These are phyloP conservation scores for Parietichytrium sp. DNA, from an alignment of 108 stramenopile species.

Conservation along the genomic window DNA sequence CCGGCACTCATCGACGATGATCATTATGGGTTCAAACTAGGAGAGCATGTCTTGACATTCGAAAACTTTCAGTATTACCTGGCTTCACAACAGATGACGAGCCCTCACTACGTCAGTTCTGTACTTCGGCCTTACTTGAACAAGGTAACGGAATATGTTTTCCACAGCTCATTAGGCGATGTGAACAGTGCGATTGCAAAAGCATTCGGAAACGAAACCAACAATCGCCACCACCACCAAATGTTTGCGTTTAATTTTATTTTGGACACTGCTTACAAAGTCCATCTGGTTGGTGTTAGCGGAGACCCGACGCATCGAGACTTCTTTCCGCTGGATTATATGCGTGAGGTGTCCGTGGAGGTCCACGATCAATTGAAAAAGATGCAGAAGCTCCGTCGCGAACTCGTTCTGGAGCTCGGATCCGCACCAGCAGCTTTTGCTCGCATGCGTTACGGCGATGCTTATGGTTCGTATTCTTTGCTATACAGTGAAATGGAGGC, in stretches of 20 bases:
- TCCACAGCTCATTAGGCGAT: not conserved
- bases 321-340: not conserved
- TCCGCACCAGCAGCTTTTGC: not conserved
- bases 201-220: not conserved
- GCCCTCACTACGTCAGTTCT: slow-evolving; percentile 35
- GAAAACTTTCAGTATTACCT: slow-evolving; percentile 24
- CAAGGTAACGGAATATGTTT: slow-evolving; percentile 30
- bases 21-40: not conserved
- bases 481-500: slow-evolving; percentile 21
- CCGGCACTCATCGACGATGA: not conserved
- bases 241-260: slow-evolving; percentile 24
- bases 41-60: slow-evolving; percentile 18
- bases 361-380: not conserved
- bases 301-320: not conserved
- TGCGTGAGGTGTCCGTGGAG: slow-evolving; percentile 27
- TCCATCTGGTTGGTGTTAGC: slow-evolving; percentile 8
- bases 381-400: not conserved
- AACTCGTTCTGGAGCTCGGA: not conserved
- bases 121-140: slow-evolving; percentile 1
- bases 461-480: not conserved
- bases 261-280: not conserved
- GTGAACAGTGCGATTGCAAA: not conserved
- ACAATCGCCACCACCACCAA: not conserved
- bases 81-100: slow-evolving; percentile 9
- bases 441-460: slow-evolving; percentile 25